A percentile compares a stretch with the other conserved stretches of the same genome.
Conservation (phyloP, 2,329 filamentous ascomycete species). For the Aspergillus latus region DNA sequence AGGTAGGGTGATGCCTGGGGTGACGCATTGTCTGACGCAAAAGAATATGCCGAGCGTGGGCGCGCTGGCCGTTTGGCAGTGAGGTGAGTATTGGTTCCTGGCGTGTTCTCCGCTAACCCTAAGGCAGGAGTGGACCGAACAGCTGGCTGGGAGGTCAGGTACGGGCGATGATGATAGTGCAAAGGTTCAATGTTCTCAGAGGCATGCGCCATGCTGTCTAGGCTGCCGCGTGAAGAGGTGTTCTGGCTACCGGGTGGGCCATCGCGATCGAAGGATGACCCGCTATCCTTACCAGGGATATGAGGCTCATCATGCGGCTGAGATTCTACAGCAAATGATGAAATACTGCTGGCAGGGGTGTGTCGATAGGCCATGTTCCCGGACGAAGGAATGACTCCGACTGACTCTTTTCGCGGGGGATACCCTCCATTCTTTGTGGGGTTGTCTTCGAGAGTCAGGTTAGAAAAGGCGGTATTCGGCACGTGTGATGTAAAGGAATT, state of each 20-base stretch:
- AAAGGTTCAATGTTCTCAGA: slow-evolving; percentile 48
- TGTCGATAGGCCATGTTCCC: slow-evolving; percentile 25
- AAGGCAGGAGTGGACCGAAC: slow-evolving; percentile 30
- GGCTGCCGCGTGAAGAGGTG: slow-evolving; percentile 37
- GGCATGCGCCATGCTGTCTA: slow-evolving; percentile 35
- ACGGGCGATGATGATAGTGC: slow-evolving; percentile 53
- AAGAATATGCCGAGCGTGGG: slow-evolving; percentile 74
- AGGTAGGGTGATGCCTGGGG: slow-evolving; percentile 51
- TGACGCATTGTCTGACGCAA: slow-evolving; percentile 65
- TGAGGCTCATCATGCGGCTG: slow-evolving; percentile 26
- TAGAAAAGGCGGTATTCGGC: slow-evolving; percentile 27
- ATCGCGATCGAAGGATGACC: slow-evolving; percentile 29
- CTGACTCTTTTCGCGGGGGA: slow-evolving; percentile 29
- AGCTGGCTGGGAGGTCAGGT: slow-evolving; percentile 36
- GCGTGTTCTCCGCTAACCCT: slow-evolving; percentile 48
- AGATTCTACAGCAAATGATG: slow-evolving; percentile 36
- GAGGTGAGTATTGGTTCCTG: slow-evolving; percentile 61
- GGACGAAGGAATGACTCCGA: slow-evolving; percentile 20
- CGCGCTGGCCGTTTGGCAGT: slow-evolving; percentile 60
- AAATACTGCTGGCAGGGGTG: slow-evolving; percentile 35
- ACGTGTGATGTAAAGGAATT: slow-evolving; percentile 24
- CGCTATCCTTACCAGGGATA: slow-evolving; percentile 21
- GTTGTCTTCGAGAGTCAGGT: slow-evolving; percentile 28
- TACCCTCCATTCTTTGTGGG: slow-evolving; percentile 20
- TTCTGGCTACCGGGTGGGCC: slow-evolving; percentile 26